These are phyloP conservation scores for Cicer yamashitae DNA, from an alignment of 306 rosid genomes.

Conservation along the genomic window DNA sequence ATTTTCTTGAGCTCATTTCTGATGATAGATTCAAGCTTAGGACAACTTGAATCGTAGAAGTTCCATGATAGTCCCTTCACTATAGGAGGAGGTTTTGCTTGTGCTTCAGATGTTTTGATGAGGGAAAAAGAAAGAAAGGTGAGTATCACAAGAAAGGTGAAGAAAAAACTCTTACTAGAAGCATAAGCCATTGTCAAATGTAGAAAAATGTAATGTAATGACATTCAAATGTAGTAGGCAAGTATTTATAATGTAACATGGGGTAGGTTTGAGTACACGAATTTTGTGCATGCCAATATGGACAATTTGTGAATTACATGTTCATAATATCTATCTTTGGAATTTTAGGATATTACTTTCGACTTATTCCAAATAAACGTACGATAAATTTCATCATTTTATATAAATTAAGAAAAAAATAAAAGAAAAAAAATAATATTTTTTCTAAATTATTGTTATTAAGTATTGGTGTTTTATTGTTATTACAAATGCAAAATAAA, in stretches of 20 bases:
- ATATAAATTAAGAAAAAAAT: too few relatives aligned
- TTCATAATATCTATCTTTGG: constrained; percentile 6
- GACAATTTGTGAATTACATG: neutral
- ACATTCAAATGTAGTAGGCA: neutral
- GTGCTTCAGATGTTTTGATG: constrained; percentile 39
- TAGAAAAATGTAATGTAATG: neutral
- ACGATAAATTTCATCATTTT: too few relatives aligned
- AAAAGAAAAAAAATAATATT: too few relatives aligned
- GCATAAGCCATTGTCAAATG: constrained; percentile 23
- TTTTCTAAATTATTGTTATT: too few relatives aligned
- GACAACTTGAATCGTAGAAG: constrained; percentile 54
- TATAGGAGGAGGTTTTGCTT: constrained; percentile 42
- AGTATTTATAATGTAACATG: constrained; percentile 30
- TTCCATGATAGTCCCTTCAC: constrained; percentile 50
- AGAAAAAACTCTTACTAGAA: constrained; percentile 8
- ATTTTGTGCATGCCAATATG: neutral
- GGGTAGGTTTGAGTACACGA: neutral
- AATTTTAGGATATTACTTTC: neutral
- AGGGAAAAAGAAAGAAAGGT: constrained; percentile 35
- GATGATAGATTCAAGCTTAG: constrained; percentile 56
- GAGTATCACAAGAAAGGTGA: constrained; percentile 33
- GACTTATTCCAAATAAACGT: too few relatives aligned
- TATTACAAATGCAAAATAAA: too few relatives aligned
- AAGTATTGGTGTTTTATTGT: too few relatives aligned
- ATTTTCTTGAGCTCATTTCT: constrained; percentile 63